Evolutionary conservation across 176 grass and related monocot genomes (phyloP).

Genomic region (Bonia amplexicaulis): DNA sequence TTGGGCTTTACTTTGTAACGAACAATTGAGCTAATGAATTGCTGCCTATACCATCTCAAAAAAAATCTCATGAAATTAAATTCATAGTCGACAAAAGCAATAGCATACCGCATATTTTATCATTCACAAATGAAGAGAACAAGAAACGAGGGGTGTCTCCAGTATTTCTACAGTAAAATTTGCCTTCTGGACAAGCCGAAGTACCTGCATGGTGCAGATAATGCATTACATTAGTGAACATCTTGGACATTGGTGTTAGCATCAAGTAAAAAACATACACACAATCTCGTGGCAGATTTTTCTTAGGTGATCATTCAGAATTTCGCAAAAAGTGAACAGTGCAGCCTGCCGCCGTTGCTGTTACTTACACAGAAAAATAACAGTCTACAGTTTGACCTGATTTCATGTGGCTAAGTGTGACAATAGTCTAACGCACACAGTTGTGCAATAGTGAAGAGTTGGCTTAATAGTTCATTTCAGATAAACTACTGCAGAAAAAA

Average conservation of each 20-base stretch:
- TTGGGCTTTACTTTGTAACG: too few species aligned
- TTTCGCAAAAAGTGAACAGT: background rate
- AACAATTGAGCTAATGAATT: background rate
- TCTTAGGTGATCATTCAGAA: background rate
- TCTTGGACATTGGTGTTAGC: background rate
- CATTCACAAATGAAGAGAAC: conserved; percentile 96
- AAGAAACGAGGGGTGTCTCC: conserved; percentile 64
- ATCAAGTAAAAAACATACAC: background rate
- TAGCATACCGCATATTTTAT: conserved; percentile 76
- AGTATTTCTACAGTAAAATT: conserved; percentile 79
- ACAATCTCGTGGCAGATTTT: background rate
- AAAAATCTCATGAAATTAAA: background rate
- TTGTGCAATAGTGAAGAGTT: background rate
- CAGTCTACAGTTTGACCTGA: background rate
- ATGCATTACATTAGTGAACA: background rate
- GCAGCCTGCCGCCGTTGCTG: background rate
- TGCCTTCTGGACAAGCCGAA: conserved; percentile 87
- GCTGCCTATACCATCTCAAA: background rate
- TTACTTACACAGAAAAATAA: conserved; percentile 1
- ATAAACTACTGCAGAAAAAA: background rate
- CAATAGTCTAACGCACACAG: background rate
- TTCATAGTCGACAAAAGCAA: conserved; percentile 11
- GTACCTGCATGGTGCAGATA: conserved; percentile 52
- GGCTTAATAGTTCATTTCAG: background rate
- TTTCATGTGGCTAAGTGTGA: background rate